Conservation (phyloP, 306 rosid genomes). For the Canavalia gladiata region DNA sequence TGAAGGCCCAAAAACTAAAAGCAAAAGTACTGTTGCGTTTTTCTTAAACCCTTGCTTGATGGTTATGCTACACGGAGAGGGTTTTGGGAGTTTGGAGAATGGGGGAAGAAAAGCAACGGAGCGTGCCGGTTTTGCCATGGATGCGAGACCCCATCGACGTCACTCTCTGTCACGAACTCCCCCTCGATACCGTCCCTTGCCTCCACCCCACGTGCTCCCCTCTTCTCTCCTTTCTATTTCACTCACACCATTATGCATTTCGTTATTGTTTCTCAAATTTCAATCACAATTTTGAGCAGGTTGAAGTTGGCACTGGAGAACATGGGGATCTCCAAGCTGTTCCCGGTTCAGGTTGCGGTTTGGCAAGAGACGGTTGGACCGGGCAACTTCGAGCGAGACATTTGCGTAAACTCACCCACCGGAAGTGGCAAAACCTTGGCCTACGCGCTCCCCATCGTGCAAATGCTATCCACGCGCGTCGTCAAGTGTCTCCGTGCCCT, state of each 20-base stretch:
- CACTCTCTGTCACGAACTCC: constrained; percentile 55
- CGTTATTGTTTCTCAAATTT: neutral
- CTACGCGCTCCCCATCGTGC: constrained; percentile 93
- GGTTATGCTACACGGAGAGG: neutral
- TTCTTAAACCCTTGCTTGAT: constrained; percentile 4
- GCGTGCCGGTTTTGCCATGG: constrained; percentile 84
- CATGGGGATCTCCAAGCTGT: constrained; percentile 67
- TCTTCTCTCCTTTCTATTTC: neutral
- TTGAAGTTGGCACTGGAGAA: constrained; percentile 68
- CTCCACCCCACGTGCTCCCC: constrained; percentile 54
- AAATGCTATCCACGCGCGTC: constrained; percentile 64
- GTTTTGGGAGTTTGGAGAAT: constrained; percentile 43
- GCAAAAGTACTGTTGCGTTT: neutral
- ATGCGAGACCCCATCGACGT: constrained; percentile 89
- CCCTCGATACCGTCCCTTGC: constrained; percentile 65
- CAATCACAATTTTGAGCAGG: constrained; percentile 47
- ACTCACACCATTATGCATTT: neutral
- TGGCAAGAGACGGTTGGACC: constrained; percentile 95
- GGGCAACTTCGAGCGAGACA: constrained; percentile 82
- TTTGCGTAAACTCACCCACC: constrained; percentile 92
- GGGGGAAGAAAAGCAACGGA: constrained; percentile 61
- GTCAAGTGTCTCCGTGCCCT: constrained; percentile 76
- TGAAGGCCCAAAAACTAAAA: too few species aligned
- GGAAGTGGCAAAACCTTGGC: constrained; percentile 95
- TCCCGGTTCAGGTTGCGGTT: constrained; percentile 86